These are phyloP conservation scores for Pichia californica DNA, from an alignment of 805 yeast genomes.

Conservation along the genomic window DNA sequence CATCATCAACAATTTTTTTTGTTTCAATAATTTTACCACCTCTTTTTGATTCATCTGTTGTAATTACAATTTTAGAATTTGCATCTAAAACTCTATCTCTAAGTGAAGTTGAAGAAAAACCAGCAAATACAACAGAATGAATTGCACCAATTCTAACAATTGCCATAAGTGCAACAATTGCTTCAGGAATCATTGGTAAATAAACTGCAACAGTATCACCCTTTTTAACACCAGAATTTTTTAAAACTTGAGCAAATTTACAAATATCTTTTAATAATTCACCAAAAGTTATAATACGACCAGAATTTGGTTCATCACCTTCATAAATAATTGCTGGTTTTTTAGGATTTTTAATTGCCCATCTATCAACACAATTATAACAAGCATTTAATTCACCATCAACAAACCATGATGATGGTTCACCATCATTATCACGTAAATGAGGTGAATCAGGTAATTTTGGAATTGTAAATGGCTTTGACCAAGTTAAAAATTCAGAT, in stretches of 20 bases:
- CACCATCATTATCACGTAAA: constrained; percentile 43
- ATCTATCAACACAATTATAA: constrained; percentile 78
- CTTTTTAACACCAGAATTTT: constrained; percentile 60
- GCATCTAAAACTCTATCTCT: constrained; percentile 71
- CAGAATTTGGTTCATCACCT: constrained; percentile 70
- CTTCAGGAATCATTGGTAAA: constrained; percentile 82
- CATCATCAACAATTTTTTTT: constrained; percentile 79
- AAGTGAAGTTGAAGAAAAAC: constrained; percentile 68
- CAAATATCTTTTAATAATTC: constrained; percentile 67
- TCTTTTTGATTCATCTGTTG: constrained; percentile 77
- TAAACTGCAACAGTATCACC: constrained; percentile 86
- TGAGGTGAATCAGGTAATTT: constrained; percentile 36
- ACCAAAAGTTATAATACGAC: constrained; percentile 57
- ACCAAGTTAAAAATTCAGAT: constrained; percentile 44
- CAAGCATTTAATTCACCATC: constrained; percentile 77
- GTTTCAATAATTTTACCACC: constrained; percentile 80
- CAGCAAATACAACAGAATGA: constrained; percentile 83
- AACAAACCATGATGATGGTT: constrained; percentile 64
- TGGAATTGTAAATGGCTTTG: constrained; percentile 41
- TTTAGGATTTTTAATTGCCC: constrained; percentile 64
- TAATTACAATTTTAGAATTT: constrained; percentile 61
- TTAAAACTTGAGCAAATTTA: constrained; percentile 63
- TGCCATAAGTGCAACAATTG: constrained; percentile 68
- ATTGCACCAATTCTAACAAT: constrained; percentile 76
- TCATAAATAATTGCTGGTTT: constrained; percentile 74